Evolutionary conservation across 2,329 filamentous ascomycete species (phyloP), one percentile per base, ranked within the genome.

Genomic region (Fusarium sp.): DNA sequence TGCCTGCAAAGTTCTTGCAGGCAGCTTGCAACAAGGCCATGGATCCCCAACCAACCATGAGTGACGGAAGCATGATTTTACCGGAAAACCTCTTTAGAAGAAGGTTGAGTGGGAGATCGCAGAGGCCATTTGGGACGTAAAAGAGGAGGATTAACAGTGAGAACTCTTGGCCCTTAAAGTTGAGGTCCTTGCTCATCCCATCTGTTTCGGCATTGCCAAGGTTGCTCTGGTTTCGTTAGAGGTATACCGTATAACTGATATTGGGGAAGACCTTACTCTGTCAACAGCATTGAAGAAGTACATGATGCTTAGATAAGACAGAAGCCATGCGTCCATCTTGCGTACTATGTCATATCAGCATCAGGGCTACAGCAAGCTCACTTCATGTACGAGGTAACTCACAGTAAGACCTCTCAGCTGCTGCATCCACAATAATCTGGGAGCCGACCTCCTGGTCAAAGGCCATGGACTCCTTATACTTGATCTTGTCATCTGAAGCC

Each of bases 121-220:
- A 59, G 20, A 59, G 56, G 2, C 46, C 56, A 14, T 85, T 85
- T 0, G 85, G 85, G 4, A 87, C 81, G 60, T 87, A 86, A 67
- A 87, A 87, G 0, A 87, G 75, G 6, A 86, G 72, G 8, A 87
- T 82, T 8, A 85, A 70, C n/a, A 85, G 71, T 1, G 81, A 83
- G 62, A 83, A 85, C 44, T 83, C 74, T 42, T 85, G 79, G 14
- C 81, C 83, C 0, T 73, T 81, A 63, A 83, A 85, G 60, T 69
- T 78, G 52, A 81, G 77, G 50, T 86, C 85, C 26, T 65, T 52
- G 35, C 67, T 73, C 69, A 75, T 63, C 33, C 84, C 84, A 58
- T 86, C 84, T 0, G 85, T 87, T 65, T 87, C 85, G 1, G 86
- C 84, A 55, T 85, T 86, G 30, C 83, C 83, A 4, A 87, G 76